Evolutionary conservation across 176 grass and related monocot genomes (phyloP).

Genomic region (Zizania latifolia): DNA sequence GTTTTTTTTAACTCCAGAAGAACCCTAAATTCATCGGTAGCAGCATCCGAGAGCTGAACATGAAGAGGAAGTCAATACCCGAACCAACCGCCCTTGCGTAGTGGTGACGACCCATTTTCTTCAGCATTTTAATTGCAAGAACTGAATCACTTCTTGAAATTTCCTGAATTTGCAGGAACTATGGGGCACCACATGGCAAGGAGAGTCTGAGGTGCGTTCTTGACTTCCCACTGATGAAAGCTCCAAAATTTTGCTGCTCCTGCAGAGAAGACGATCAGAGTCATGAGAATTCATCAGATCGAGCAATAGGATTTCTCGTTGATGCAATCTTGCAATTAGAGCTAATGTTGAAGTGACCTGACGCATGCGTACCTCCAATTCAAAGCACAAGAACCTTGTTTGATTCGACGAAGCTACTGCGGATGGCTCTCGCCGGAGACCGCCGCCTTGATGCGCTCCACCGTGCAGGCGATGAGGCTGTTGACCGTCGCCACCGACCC

Average conservation of each 20-base stretch:
- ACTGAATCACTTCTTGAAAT: constrained; percentile 15
- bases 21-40: constrained; percentile 30
- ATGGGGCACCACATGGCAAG: constrained; percentile 95
- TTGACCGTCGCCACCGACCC: constrained; percentile 94
- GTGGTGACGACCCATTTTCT: constrained; percentile 51
- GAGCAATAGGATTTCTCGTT: not conserved
- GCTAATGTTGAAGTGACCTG: too few relatives aligned
- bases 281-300: too few relatives aligned
- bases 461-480: constrained; percentile 96
- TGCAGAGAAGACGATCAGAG: constrained; percentile 1
- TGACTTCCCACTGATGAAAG: constrained; percentile 91
- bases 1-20: constrained; percentile 36
- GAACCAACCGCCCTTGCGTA: constrained; percentile 95
- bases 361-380: constrained; percentile 10
- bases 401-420: constrained; percentile 35
- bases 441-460: constrained; percentile 89
- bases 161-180: constrained; percentile 1
- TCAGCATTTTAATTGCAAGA: not conserved
- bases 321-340: too few relatives aligned
- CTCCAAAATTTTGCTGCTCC: constrained; percentile 60
- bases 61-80: constrained; percentile 93
- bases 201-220: constrained; percentile 99
- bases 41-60: constrained; percentile 43
- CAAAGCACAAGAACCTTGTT: constrained; percentile 24
- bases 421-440: constrained; percentile 61